phyloP scores from a whole-genome alignment of 164 flowering plant genomes.

The Berberis vulgaris region DNA sequence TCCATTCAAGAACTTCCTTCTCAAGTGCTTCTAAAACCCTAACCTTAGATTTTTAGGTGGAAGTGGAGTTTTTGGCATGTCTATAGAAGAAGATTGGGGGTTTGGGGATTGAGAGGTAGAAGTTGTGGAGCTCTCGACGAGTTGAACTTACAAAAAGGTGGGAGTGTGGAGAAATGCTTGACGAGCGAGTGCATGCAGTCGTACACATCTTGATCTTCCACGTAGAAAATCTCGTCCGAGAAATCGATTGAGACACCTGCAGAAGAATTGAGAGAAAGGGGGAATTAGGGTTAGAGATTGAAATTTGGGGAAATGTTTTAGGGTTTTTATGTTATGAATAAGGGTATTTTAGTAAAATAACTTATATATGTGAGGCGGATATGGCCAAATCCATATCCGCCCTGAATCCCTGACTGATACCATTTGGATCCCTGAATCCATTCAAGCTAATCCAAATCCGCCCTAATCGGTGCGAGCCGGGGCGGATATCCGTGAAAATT shows the following conservation, averaged over 20 bases:
- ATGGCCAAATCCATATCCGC: too few species aligned
- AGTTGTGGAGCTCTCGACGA: constrained; percentile 46
- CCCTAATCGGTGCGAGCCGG: too few species aligned
- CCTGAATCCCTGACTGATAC: too few species aligned
- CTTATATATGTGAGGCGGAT: too few species aligned
- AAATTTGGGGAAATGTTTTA: not conserved
- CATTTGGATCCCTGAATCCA: too few species aligned
- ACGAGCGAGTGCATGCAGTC: constrained; percentile 76
- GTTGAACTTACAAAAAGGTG: constrained; percentile 47
- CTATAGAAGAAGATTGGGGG: not conserved
- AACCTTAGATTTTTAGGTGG: not conserved
- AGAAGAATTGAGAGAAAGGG: not conserved
- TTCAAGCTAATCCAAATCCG: too few species aligned
- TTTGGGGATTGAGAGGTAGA: constrained; percentile 16
- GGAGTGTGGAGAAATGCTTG: constrained; percentile 38
- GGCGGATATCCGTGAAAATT: too few species aligned
- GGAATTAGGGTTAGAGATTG: not conserved
- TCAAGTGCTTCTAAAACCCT: constrained; percentile 23
- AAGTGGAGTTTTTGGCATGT: not conserved
- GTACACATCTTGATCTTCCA: constrained; percentile 85
- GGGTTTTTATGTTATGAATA: too few species aligned
- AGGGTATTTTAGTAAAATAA: too few species aligned
- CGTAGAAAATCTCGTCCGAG: constrained; percentile 84
- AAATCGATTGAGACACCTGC: constrained; percentile 74
- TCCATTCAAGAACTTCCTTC: constrained; percentile 62